Evolutionary conservation across 1,139 yeast species (phyloP).

Genomic region (Kurtzmaniella quercitrusa): DNA sequence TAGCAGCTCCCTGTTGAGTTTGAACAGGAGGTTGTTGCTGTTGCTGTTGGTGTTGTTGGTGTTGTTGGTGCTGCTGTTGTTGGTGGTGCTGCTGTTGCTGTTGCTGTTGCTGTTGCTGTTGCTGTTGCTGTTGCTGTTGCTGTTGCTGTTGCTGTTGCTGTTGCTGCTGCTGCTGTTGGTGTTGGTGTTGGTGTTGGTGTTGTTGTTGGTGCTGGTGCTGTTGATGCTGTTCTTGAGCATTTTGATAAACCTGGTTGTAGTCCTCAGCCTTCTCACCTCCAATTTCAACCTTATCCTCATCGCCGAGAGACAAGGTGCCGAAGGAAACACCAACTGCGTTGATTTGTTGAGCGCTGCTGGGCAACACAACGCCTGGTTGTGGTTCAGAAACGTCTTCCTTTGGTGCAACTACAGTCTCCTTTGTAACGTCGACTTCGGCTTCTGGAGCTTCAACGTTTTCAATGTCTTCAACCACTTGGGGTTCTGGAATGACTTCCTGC

Average conservation of each 20-base stretch:
- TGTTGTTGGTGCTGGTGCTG: constrained; percentile 17
- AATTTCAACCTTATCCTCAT: constrained; percentile 27
- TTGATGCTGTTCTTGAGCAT: constrained; percentile 14
- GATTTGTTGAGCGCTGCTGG: constrained; percentile 46
- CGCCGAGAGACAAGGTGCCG: constrained; percentile 57
- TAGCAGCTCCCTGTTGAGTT: constrained; percentile 19
- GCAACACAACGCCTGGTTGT: constrained; percentile 64
- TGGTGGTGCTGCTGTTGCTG: constrained; percentile 10
- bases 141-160: constrained; percentile 10
- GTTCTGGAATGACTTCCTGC: constrained; percentile 7
- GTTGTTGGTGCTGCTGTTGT: constrained; percentile 17
- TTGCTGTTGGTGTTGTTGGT: constrained; percentile 21
- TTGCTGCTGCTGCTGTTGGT: constrained; percentile 12
- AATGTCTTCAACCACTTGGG: constrained; percentile 11
- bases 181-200: constrained; percentile 16
- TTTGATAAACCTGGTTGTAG: constrained; percentile 18
- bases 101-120: constrained; percentile 21
- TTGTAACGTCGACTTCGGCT: constrained; percentile 13
- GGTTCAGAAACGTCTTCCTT: constrained; percentile 13
- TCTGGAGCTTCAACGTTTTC: constrained; percentile 12
- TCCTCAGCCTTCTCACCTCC: background rate
- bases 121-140: constrained; percentile 17
- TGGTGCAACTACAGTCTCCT: constrained; percentile 11
- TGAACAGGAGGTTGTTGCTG: constrained; percentile 17
- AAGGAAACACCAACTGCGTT: constrained; percentile 67